Evolutionary conservation across 495 filamentous ascomycete genomes (phyloP).

Genomic region (Tuber borchii): DNA sequence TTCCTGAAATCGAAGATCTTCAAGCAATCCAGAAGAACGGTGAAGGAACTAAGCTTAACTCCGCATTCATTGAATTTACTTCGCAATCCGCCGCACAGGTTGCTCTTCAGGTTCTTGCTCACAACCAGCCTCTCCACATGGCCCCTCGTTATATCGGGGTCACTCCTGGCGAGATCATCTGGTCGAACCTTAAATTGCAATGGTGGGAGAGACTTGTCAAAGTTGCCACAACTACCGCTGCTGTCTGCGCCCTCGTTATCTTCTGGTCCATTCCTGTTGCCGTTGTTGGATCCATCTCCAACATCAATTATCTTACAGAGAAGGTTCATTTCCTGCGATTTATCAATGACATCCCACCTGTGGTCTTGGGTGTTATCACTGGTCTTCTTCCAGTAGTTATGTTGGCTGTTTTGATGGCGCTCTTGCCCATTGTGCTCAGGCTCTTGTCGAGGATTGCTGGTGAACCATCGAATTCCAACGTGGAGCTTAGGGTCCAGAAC

Average conservation of each 20-base stretch:
- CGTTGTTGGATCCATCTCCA: slow-evolving; percentile 78
- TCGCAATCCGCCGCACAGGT: slow-evolving; percentile 74
- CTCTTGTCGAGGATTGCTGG: slow-evolving; percentile 66
- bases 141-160: slow-evolving; percentile 83
- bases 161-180: slow-evolving; percentile 78
- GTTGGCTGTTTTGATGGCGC: slow-evolving; percentile 78
- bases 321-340: slow-evolving; percentile 62
- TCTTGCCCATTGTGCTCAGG: slow-evolving; percentile 81
- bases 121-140: slow-evolving; percentile 89
- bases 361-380: slow-evolving; percentile 73
- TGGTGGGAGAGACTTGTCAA: slow-evolving; percentile 83
- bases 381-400: slow-evolving; percentile 75
- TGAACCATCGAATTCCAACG: slow-evolving; percentile 64
- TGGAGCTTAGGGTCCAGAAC: slow-evolving; percentile 85
- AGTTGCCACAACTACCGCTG: slow-evolving; percentile 59
- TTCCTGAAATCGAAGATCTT: slow-evolving; percentile 67
- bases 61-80: slow-evolving; percentile 85
- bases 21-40: slow-evolving; percentile 68
- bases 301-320: slow-evolving; percentile 63
- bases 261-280: slow-evolving; percentile 95
- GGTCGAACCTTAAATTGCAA: slow-evolving; percentile 75
- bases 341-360: slow-evolving; percentile 62
- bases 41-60: slow-evolving; percentile 58
- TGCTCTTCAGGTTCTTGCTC: slow-evolving; percentile 77
- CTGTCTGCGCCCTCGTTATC: slow-evolving; percentile 72